These are phyloP conservation scores for Mycena belliarum DNA, from an alignment of 768 basidiomycete genomes.

Conservation along the genomic window DNA sequence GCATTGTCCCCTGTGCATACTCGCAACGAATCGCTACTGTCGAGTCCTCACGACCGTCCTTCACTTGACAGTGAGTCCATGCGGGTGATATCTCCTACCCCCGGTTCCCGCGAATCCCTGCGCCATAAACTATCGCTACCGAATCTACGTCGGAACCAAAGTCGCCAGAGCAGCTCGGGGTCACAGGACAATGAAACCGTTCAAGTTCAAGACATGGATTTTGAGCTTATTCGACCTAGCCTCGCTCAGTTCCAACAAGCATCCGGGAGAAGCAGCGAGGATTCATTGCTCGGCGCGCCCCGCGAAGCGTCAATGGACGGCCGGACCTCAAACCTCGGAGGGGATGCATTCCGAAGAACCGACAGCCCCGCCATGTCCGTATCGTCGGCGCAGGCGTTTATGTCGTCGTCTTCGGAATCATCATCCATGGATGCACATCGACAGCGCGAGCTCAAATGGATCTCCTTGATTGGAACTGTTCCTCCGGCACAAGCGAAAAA, in stretches of 20 bases:
- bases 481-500: conserved; percentile 67
- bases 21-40: conserved; percentile 25
- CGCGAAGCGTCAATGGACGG: conserved; percentile 37
- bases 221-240: conserved; percentile 72
- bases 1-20: conserved; percentile 15
- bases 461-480: conserved; percentile 56
- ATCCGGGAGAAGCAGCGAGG: conserved; percentile 52
- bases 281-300: conserved; percentile 46
- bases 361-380: conserved; percentile 49
- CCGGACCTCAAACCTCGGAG: conserved; percentile 27
- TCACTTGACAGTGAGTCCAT: conserved; percentile 39
- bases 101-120: conserved; percentile 42
- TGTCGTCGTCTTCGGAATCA: conserved; percentile 31
- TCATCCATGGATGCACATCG: conserved; percentile 70
- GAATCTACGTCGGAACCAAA: conserved; percentile 52
- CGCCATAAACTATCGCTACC: conserved; percentile 71
- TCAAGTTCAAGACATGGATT: conserved; percentile 81
- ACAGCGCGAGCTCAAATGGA: conserved; percentile 77
- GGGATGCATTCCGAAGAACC: conserved; percentile 28
- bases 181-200: conserved; percentile 52
- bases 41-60: conserved; percentile 21
- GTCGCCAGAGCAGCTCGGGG: conserved; percentile 30
- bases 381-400: conserved; percentile 28
- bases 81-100: conserved; percentile 40
- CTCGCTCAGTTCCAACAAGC: conserved; percentile 37